Evolutionary conservation across 345 rosid genomes (phyloP).

Genomic region (Citrus unshiu): DNA sequence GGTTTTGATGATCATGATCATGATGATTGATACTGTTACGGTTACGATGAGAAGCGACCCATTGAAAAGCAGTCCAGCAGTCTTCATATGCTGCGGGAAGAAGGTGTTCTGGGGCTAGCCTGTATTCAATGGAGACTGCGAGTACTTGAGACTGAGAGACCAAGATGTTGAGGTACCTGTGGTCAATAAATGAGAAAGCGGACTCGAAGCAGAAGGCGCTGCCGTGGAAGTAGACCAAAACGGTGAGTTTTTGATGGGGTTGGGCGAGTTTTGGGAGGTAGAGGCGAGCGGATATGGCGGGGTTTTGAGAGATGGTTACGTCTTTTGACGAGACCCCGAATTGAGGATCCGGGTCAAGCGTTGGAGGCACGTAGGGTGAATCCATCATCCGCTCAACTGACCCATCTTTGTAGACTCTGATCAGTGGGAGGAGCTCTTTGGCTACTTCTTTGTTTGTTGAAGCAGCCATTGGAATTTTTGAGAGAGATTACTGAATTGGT

Average conservation of each 20-base stretch:
- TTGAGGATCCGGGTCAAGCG: constrained; percentile 18
- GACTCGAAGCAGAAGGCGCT: constrained; percentile 30
- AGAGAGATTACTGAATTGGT: neutral
- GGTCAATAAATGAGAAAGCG: constrained; percentile 23
- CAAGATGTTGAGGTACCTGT: constrained; percentile 18
- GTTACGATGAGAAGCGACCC: constrained; percentile 27
- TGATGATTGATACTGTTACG: neutral
- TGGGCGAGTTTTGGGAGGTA: constrained; percentile 26
- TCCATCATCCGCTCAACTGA: constrained; percentile 17
- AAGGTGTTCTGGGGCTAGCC: constrained; percentile 37
- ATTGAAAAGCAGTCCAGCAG: constrained; percentile 34
- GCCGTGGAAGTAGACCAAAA: constrained; percentile 33
- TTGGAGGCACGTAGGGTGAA: constrained; percentile 21
- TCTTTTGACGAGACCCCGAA: constrained; percentile 29
- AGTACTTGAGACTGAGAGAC: constrained; percentile 24
- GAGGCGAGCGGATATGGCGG: constrained; percentile 25
- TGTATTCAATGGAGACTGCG: constrained; percentile 34
- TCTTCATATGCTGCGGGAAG: constrained; percentile 35
- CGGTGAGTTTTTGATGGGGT: constrained; percentile 18
- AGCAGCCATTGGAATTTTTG: neutral
- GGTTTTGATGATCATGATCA: neutral
- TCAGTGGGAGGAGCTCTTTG: neutral
- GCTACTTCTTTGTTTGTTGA: constrained; percentile 6
- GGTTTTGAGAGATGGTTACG: constrained; percentile 20
- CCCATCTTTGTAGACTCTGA: constrained; percentile 26